These are phyloP conservation scores for Mrakia blollopis DNA, from an alignment of 768 basidiomycete species.

Conservation along the genomic window DNA sequence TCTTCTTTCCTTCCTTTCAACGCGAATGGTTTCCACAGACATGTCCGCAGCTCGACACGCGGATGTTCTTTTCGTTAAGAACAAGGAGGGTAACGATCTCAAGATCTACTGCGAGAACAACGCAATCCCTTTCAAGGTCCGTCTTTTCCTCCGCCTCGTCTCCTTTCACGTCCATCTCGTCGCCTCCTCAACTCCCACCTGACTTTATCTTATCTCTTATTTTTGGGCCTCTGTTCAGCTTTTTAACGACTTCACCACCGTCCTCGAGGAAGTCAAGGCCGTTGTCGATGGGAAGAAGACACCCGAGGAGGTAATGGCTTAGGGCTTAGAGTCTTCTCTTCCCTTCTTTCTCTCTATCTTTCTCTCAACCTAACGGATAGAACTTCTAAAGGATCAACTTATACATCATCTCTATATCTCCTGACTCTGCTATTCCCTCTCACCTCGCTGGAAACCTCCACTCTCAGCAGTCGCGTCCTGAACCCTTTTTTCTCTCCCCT, in stretches of 20 bases:
- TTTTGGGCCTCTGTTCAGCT: not conserved
- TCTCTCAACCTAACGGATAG: not conserved
- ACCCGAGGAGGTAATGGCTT: constrained; percentile 50
- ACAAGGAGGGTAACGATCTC: constrained; percentile 61
- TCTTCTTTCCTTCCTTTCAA: not conserved
- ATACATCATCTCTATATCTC: too few relatives aligned
- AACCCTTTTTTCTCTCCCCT: too few relatives aligned
- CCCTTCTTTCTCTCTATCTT: not conserved
- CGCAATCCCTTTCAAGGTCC: constrained; percentile 52
- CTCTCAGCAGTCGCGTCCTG: too few relatives aligned
- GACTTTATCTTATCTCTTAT: not conserved
- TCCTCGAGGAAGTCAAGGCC: constrained; percentile 51
- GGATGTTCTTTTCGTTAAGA: constrained; percentile 79
- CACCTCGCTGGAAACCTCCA: too few relatives aligned
- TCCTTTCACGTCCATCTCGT: not conserved
- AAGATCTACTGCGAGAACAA: constrained; percentile 74
- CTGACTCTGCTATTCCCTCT: too few relatives aligned
- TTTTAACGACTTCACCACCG: constrained; percentile 25
- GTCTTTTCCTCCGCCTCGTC: not conserved
- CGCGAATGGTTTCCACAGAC: constrained; percentile 51
- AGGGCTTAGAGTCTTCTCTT: not conserved
- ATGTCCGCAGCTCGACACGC: constrained; percentile 89
- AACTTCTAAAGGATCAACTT: not conserved
- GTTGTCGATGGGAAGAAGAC: constrained; percentile 67
- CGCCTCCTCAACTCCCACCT: constrained; percentile 52